These are phyloP conservation scores for Chenopodium album DNA, from an alignment of 148 eudicot genomes.

Conservation along the genomic window DNA sequence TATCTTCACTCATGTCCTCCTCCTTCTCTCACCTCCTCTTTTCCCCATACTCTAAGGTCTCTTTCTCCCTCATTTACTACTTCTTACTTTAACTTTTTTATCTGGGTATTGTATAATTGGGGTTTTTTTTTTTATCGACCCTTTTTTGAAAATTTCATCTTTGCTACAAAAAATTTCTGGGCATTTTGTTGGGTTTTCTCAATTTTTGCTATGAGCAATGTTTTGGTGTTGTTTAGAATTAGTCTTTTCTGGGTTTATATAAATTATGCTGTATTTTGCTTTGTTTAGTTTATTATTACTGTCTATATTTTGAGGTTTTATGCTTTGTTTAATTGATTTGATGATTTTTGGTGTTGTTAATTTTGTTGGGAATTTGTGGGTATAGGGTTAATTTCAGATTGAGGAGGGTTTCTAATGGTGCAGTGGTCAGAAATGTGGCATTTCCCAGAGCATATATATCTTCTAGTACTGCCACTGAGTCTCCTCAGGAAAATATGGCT, in stretches of 20 bases:
- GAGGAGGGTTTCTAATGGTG: slow-evolving; percentile 38
- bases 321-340: slow-evolving; percentile 1
- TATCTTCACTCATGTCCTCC: slow-evolving; percentile 19
- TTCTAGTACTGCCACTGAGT: slow-evolving; percentile 48
- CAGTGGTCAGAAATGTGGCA: slow-evolving; percentile 37
- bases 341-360: background rate
- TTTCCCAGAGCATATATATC: slow-evolving; percentile 69
- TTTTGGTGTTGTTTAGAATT: background rate
- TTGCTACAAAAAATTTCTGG: background rate
- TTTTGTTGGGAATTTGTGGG: slow-evolving; percentile 1
- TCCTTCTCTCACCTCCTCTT: slow-evolving; percentile 20
- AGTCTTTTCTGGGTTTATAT: background rate
- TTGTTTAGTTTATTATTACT: background rate
- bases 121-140: background rate
- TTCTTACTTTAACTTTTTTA: background rate
- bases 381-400: slow-evolving; percentile 49
- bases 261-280: background rate
- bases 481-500: slow-evolving; percentile 39
- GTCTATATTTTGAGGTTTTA: background rate
- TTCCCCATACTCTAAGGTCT: slow-evolving; percentile 30
- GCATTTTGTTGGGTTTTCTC: background rate
- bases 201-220: background rate
- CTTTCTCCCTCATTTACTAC: background rate
- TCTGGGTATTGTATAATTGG: background rate
- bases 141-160: background rate